A percentile compares a stretch with the other conserved stretches of the same genome.
Evolutionary conservation across 2,329 filamentous ascomycete species (phyloP).

Genomic region (Curvularia spicifera): DNA sequence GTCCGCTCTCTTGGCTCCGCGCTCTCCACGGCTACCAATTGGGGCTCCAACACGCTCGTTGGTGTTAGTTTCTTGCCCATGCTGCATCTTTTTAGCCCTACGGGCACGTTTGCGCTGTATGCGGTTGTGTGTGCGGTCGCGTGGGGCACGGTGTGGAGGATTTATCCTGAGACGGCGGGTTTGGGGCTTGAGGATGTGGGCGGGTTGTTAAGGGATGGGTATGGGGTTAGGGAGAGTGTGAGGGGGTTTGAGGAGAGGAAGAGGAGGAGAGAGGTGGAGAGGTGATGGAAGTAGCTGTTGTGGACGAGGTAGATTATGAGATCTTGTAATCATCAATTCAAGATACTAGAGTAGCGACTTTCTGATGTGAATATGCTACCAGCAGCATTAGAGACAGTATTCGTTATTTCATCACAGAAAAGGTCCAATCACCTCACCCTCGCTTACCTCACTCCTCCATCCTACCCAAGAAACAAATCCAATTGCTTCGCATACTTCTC

Average conservation of each 20-base stretch:
- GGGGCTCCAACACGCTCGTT: slow-evolving; percentile 84
- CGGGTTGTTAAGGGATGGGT: slow-evolving; percentile 71
- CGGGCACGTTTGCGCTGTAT: slow-evolving; percentile 83
- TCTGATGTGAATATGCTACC: not conserved
- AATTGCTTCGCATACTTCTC: slow-evolving; percentile 20
- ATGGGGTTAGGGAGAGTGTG: slow-evolving; percentile 63
- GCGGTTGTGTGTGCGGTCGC: slow-evolving; percentile 71
- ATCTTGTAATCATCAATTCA: not conserved
- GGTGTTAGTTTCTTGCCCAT: slow-evolving; percentile 87
- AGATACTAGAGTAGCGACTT: not conserved
- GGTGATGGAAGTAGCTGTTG: not conserved
- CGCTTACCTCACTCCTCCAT: not conserved
- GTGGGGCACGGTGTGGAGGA: slow-evolving; percentile 71
- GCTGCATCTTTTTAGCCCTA: slow-evolving; percentile 76
- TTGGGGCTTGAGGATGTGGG: slow-evolving; percentile 82
- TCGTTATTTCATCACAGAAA: not conserved
- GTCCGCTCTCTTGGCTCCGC: slow-evolving; percentile 76
- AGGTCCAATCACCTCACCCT: not conserved
- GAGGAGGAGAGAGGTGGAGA: slow-evolving; percentile 6
- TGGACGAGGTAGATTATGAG: not conserved
- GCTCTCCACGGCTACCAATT: slow-evolving; percentile 80
- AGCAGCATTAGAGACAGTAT: not conserved
- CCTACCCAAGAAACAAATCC: slow-evolving; percentile 14
- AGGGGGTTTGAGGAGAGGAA: slow-evolving; percentile 21
- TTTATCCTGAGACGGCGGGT: slow-evolving; percentile 88